Base-by-base conservation (phyloP, 1,284 basidiomycete genomes). In the Pyrrhoderma noxium region DNA sequence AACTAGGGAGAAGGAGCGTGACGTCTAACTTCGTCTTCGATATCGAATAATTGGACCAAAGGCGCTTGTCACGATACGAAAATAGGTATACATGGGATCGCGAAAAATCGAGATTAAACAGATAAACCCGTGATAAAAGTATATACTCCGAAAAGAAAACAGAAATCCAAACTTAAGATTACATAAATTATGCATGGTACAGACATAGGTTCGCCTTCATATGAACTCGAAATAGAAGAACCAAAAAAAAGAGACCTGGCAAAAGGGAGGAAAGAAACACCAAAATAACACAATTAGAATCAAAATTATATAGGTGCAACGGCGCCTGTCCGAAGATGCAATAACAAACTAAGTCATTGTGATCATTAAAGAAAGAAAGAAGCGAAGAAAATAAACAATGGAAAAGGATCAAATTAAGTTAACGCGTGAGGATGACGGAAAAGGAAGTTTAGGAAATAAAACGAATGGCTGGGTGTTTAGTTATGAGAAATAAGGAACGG, bases 171-270 rank as follows among this genome's bases (percentile, higher is more conserved):
- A 49, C 36, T 42, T 48, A 53, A 44, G 19, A 46, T 40, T 53
- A 53, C 52, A 53, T 53, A 53, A 53, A 25, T 53, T 53, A 53
- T 38, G 52, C 25, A 39, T 44, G 38, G 42, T 44, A 53, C 52
- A 53, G 43, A 35, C 16, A 47, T 3, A 7, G 21, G 23, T 11
- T 7, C 23, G 25, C 21, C 25, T 11, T 14, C 9, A 41, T 35
- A 41, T 2, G 23, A 36, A 27, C n/a, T 4, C 18, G 23, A 27
- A 43, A 8, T 16, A 31, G 41, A 25, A n/a, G 42, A 50, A 39
- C 18, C 31, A 21, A 36, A 21, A 16, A 48, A 14, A 7, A 22
- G 25, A 3, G 25, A 27, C n/a, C 23, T 8, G 31, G 23, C 21
- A 21, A 44, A 39, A 21, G 42, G 35, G 41, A 16, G 22, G 39